Conservation (phyloP, 2,329 filamentous ascomycete species). For the Ilyonectria robusta region DNA sequence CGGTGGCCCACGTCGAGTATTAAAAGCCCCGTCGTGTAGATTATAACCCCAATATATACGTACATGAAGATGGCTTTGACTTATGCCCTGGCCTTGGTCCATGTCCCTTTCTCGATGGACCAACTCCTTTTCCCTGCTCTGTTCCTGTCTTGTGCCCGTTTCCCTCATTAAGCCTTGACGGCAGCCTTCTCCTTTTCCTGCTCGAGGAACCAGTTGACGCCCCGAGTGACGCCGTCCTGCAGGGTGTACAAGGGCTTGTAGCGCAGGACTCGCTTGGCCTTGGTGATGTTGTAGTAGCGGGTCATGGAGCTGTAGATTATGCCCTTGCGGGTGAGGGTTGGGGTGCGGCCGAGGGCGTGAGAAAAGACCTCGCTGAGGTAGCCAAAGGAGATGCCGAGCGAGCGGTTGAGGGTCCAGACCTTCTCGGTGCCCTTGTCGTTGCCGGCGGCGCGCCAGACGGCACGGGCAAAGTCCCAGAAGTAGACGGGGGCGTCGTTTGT, state of each 20-base stretch:
- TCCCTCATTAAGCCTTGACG: conserved; percentile 42
- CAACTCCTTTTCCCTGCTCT: conserved; percentile 46
- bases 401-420: conserved; percentile 69
- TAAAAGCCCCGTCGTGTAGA: conserved; percentile 14
- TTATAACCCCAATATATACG: conserved; percentile 16
- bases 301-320: conserved; percentile 81
- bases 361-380: conserved; percentile 67
- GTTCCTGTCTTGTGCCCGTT: conserved; percentile 3
- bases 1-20: conserved; percentile 7
- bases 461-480: conserved; percentile 90
- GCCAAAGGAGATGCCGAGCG: conserved; percentile 67
- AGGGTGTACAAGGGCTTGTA: conserved; percentile 78
- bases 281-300: conserved; percentile 82
- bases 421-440: conserved; percentile 65
- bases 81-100: conserved; percentile 2
- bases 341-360: conserved; percentile 63
- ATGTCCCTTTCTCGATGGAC: conserved; percentile 33
- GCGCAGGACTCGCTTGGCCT: conserved; percentile 79
- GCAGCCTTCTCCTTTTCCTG: conserved; percentile 58
- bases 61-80: conserved; percentile 4
- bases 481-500: conserved; percentile 91
- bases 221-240: conserved; percentile 72
- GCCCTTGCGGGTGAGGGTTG: conserved; percentile 71
- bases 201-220: conserved; percentile 69
- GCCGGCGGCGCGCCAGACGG: conserved; percentile 79